Evolutionary conservation across 78 protist species (phyloP).

Genomic region (Dictyostelium firmibasis): DNA sequence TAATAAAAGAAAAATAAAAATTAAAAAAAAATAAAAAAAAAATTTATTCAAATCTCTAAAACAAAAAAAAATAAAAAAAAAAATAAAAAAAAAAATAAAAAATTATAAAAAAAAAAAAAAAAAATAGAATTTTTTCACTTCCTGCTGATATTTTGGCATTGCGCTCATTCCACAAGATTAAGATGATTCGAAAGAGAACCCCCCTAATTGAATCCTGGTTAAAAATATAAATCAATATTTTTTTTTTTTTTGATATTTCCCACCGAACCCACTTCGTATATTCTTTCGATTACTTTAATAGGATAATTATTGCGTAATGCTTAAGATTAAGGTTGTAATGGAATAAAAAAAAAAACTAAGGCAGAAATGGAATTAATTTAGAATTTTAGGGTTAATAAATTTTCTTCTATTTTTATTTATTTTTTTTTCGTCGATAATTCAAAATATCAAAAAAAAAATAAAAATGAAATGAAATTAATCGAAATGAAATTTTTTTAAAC

Average conservation of each 20-base stretch:
- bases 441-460: not conserved
- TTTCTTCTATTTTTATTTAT: no score
- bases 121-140: not conserved
- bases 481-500: no score
- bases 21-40: not conserved
- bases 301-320: not conserved
- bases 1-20: not conserved
- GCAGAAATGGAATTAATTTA: no score
- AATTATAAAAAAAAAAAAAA: not conserved
- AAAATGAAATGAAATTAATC: not conserved
- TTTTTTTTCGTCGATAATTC: no score
- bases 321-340: not conserved
- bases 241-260: not conserved
- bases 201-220: not conserved
- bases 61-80: not conserved
- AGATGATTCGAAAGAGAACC: not conserved
- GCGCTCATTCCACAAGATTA: not conserved
- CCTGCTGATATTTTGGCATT: not conserved
- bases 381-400: no score
- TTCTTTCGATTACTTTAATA: not conserved
- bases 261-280: not conserved
- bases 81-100: not conserved
- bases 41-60: not conserved
- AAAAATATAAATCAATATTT: no score
- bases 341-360: not conserved